Evolutionary conservation across 1,284 basidiomycete genomes (phyloP).

Genomic region (Sporisorium reilianum): DNA sequence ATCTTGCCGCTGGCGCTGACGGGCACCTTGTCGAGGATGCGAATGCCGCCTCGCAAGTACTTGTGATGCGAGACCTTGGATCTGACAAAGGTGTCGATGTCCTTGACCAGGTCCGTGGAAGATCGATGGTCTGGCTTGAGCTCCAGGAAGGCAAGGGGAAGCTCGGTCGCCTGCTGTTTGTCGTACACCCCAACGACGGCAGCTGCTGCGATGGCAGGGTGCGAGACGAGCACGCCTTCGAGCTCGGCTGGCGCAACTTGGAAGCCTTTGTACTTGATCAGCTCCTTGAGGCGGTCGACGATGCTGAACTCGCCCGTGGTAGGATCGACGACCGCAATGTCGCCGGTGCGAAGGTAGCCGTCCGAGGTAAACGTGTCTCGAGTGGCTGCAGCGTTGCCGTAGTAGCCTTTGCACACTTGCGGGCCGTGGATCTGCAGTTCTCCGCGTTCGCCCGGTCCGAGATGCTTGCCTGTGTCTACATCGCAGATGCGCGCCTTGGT

Average conservation of each 20-base stretch:
- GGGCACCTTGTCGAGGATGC: slow-evolving; percentile 34
- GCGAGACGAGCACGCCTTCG: slow-evolving; percentile 50
- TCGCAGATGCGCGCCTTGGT: slow-evolving; percentile 39
- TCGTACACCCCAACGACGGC: slow-evolving; percentile 57
- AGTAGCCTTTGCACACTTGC: slow-evolving; percentile 52
- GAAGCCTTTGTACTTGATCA: slow-evolving; percentile 66
- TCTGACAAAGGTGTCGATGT: slow-evolving; percentile 37
- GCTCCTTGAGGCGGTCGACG: slow-evolving; percentile 64
- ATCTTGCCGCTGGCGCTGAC: slow-evolving; percentile 48
- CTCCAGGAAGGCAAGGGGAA: slow-evolving; percentile 41
- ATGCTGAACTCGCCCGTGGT: slow-evolving; percentile 52
- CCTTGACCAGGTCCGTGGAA: background rate
- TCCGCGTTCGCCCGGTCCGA: slow-evolving; percentile 39
- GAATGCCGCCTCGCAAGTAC: slow-evolving; percentile 45
- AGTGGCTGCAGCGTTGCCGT: slow-evolving; percentile 56
- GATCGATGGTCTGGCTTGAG: slow-evolving; percentile 25
- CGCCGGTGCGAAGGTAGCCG: slow-evolving; percentile 62
- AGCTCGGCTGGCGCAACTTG: slow-evolving; percentile 63
- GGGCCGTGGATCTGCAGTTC: slow-evolving; percentile 41
- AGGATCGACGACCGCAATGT: slow-evolving; percentile 53
- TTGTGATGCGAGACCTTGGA: slow-evolving; percentile 38
- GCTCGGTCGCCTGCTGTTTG: slow-evolving; percentile 51
- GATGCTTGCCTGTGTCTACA: slow-evolving; percentile 35
- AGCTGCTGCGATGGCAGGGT: slow-evolving; percentile 50
- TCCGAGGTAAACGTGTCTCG: slow-evolving; percentile 77